Evolutionary conservation across 495 filamentous ascomycete species (phyloP).

Genomic region (Aspergillus sclerotiicarbonarius): DNA sequence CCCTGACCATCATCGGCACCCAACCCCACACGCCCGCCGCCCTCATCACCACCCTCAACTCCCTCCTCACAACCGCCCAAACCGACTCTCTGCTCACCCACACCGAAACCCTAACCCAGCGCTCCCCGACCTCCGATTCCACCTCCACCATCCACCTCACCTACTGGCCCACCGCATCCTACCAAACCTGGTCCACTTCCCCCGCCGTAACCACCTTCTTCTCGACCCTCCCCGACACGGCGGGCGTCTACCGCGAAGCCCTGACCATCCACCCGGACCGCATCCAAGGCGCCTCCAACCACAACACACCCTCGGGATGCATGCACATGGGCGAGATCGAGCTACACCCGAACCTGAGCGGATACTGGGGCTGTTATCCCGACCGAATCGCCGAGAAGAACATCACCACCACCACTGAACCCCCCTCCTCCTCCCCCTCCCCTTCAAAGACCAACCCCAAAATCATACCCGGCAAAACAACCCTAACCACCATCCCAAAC

Average conservation of each 20-base stretch:
- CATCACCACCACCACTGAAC: background rate
- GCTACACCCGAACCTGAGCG: constrained; percentile 20
- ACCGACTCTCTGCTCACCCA: background rate
- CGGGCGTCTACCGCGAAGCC: constrained; percentile 31
- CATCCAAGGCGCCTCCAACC: constrained; percentile 23
- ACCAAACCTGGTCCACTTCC: constrained; percentile 18
- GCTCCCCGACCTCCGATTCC: constrained; percentile 1
- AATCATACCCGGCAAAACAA: constrained; percentile 19
- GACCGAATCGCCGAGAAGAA: constrained; percentile 16
- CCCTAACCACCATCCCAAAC: constrained; percentile 21
- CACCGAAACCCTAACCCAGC: constrained; percentile 15
- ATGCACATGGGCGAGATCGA: constrained; percentile 17
- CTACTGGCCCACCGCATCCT: constrained; percentile 17
- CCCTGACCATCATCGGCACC: constrained; percentile 19
- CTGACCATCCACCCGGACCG: constrained; percentile 18
- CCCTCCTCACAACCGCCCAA: constrained; percentile 7
- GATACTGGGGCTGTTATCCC: constrained; percentile 34
- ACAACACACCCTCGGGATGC: constrained; percentile 14
- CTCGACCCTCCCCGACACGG: constrained; percentile 20
- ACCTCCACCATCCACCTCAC: constrained; percentile 15
- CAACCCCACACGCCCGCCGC: constrained; percentile 4
- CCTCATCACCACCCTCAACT: constrained; percentile 4
- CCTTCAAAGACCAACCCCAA: background rate
- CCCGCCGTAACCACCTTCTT: constrained; percentile 23
- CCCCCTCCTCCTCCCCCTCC: too few relatives aligned